A percentile compares a stretch with the other conserved stretches of the same genome.
phyloP scores from a whole-genome alignment of 2,329 filamentous ascomycete genomes.

The Rachicladosporium sp. region DNA sequence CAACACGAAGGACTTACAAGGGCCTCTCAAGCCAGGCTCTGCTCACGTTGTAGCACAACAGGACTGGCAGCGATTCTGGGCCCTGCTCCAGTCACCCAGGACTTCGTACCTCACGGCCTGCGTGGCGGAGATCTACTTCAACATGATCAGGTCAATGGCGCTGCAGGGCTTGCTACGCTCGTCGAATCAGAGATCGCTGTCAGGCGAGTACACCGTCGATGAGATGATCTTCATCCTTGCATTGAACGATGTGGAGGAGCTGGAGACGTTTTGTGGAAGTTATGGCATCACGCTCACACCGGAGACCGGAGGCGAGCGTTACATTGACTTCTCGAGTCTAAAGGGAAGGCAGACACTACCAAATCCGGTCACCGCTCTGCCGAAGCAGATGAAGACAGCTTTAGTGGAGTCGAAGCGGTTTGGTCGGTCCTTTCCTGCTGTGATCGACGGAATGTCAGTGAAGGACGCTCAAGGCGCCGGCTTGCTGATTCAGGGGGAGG shows the following conservation, averaged over 20 bases:
- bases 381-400: constrained; percentile 30
- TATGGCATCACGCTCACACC: no score
- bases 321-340: constrained; percentile 4
- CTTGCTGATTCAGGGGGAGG: constrained; percentile 34
- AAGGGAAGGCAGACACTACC: constrained; percentile 17
- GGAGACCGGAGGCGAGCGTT: constrained; percentile 7
- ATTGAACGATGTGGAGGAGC: constrained; percentile 44
- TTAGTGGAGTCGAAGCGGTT: constrained; percentile 48
- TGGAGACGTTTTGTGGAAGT: constrained; percentile 28
- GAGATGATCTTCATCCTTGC: constrained; percentile 40
- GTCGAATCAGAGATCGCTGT: constrained; percentile 19
- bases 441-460: constrained; percentile 45
- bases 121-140: constrained; percentile 52
- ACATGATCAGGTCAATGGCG: constrained; percentile 42
- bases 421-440: constrained; percentile 41
- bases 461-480: constrained; percentile 37
- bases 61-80: constrained; percentile 48
- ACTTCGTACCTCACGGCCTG: constrained; percentile 53
- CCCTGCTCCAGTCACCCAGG: constrained; percentile 39
- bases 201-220: constrained; percentile 45
- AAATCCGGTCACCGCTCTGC: constrained; percentile 17
- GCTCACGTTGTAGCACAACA: constrained; percentile 43
- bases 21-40: constrained; percentile 36
- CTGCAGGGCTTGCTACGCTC: constrained; percentile 40
- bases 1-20: constrained; percentile 40